phyloP scores from a whole-genome alignment of 805 yeast genomes.

The Yarrowia sp. region DNA sequence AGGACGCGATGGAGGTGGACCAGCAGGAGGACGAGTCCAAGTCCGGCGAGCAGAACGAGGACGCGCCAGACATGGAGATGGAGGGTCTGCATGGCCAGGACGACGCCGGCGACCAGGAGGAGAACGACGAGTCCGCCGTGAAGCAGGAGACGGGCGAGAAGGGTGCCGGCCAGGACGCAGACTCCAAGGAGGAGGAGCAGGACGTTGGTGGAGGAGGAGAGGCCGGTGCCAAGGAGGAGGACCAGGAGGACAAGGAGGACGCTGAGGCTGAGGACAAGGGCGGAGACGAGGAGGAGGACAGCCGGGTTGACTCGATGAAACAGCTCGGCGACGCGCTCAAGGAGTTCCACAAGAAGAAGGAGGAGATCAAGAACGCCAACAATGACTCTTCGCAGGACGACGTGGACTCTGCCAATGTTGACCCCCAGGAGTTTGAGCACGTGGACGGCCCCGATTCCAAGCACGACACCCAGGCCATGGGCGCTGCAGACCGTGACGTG shows the following conservation, averaged over 20 bases:
- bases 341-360: conserved; percentile 88
- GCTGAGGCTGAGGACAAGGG: conserved; percentile 49
- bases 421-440: conserved; percentile 77
- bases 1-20: conserved; percentile 46
- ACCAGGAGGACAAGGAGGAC: conserved; percentile 73
- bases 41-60: conserved; percentile 73
- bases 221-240: conserved; percentile 86
- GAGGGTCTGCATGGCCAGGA: conserved; percentile 82
- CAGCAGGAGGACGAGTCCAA: conserved; percentile 65
- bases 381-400: conserved; percentile 51
- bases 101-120: conserved; percentile 58
- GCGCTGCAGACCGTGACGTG: conserved; percentile 84
- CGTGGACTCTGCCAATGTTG: conserved; percentile 51
- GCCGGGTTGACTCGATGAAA: conserved; percentile 61
- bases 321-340: conserved; percentile 91
- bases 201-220: conserved; percentile 86
- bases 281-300: conserved; percentile 63
- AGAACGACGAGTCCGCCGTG: conserved; percentile 60
- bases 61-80: conserved; percentile 56
- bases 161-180: conserved; percentile 65
- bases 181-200: conserved; percentile 79
- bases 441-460: conserved; percentile 65
- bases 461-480: conserved; percentile 87
- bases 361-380: conserved; percentile 79
- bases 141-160: conserved; percentile 54